Conservation (phyloP, 192 early-diverging fungal genomes). For the Tieghemiomyces parasiticus region DNA sequence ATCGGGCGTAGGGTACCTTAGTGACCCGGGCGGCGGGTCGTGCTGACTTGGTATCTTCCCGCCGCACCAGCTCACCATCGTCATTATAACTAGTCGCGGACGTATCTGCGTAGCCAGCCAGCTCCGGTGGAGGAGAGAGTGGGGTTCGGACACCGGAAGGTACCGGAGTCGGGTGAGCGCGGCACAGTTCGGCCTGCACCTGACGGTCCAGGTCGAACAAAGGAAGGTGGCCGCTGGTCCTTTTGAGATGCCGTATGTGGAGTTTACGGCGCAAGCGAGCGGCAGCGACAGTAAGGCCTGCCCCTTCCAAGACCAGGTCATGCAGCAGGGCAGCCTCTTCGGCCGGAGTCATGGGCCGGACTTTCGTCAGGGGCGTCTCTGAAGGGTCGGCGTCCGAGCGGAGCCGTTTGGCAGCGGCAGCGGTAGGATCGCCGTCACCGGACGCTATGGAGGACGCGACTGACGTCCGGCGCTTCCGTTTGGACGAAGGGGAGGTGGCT, state of each 20-base stretch:
- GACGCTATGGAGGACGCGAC: neutral
- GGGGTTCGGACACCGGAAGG: neutral
- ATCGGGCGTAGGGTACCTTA: conserved; percentile 45
- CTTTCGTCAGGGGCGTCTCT: conserved; percentile 24
- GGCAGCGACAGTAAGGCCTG: conserved; percentile 13
- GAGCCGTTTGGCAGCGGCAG: neutral
- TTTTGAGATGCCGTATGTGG: conserved; percentile 40
- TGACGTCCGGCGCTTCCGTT: neutral
- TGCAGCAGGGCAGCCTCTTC: conserved; percentile 32
- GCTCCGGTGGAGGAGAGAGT: neutral
- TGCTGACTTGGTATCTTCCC: conserved; percentile 16
- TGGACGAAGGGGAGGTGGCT: neutral
- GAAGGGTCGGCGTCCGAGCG: conserved; percentile 11
- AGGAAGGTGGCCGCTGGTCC: conserved; percentile 38
- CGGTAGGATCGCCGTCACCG: neutral
- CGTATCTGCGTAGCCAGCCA: neutral
- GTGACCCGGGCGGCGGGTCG: conserved; percentile 21
- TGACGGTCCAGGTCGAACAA: conserved; percentile 55
- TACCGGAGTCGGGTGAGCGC: neutral
- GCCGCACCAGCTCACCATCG: neutral
- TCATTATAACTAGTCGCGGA: neutral
- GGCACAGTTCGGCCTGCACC: conserved; percentile 7
- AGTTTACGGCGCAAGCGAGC: conserved; percentile 23
- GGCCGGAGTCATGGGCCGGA: conserved; percentile 20
- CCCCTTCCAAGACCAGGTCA: conserved; percentile 31